A percentile compares a stretch with the other conserved stretches of the same genome.
phyloP scores from a whole-genome alignment of 176 grass and related monocot genomes.

The Juncus effusus region DNA sequence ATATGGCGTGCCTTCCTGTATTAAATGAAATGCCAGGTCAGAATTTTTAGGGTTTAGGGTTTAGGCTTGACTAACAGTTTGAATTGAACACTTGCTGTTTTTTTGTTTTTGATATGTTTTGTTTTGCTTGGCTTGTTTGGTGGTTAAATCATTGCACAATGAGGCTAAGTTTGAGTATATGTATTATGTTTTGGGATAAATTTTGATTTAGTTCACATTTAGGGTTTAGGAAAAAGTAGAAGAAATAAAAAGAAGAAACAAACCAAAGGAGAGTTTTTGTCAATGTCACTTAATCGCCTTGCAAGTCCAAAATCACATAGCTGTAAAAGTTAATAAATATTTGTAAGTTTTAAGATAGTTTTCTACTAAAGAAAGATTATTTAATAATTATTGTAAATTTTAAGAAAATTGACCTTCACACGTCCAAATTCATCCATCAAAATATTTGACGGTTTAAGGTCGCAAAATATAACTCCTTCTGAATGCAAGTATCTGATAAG shows the following conservation, averaged over 20 bases:
- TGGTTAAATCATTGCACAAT: too few relatives aligned
- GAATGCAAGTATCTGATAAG: constrained; percentile 91
- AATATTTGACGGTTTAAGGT: constrained; percentile 98
- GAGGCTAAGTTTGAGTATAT: too few relatives aligned
- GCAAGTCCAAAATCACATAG: constrained; percentile 95
- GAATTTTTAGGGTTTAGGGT: too few relatives aligned
- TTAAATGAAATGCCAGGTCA: constrained; percentile 33
- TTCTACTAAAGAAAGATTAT: constrained; percentile 11
- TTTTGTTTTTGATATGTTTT: too few relatives aligned
- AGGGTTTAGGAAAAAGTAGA: constrained; percentile 7
- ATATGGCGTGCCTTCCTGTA: constrained; percentile 81
- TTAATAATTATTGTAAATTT: constrained; percentile 11
- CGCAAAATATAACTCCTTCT: constrained; percentile 92
- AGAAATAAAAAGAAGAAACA: constrained; percentile 23
- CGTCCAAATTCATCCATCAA: constrained; percentile 89
- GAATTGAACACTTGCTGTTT: too few relatives aligned
- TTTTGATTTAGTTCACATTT: neutral
- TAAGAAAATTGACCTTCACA: constrained; percentile 68
- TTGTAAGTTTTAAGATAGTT: constrained; percentile 16
- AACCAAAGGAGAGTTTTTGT: constrained; percentile 59
- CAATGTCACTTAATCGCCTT: constrained; percentile 76
- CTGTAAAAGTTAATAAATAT: constrained; percentile 38
- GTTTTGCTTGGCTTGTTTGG: too few relatives aligned
- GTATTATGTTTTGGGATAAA: too few relatives aligned
- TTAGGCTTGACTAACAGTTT: too few relatives aligned